Evolutionary conservation across 208 protist species (phyloP), one percentile per base, ranked within the genome.

Genomic region (Phytomonas sp.): DNA sequence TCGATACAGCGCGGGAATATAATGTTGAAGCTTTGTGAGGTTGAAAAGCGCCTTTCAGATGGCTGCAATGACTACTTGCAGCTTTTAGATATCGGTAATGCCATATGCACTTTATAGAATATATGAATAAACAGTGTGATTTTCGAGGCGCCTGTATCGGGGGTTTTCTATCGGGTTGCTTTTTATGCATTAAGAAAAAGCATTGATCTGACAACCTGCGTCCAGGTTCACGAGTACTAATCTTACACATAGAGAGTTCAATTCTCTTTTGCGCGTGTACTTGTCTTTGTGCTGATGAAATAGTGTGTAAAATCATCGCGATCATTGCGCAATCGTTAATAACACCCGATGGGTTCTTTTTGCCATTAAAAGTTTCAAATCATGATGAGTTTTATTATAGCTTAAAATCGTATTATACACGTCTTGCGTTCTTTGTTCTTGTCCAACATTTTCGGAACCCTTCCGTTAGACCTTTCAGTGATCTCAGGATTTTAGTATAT

Each of bases 21-120:
- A 28, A 72, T 83, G 64, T 71, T 97, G 0, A 93, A 95, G 75
- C 61, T 95, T 67, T 94, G 88, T 67, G 68, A 94, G 59, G 82
- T 86, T 20, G 92, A 97, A 71, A 82, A 82, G 63, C 81, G 88
- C 2, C 62, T 97, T 20, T 74, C 81, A 13, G 92, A 94, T 56
- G 86, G 92, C 51, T 85, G 85, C 17, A 84, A 95, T 65, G 92
- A 97, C 43, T 88, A 86, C 70, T 69, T 97, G 29, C 92, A 97
- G 73, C 81, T 97, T 30, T 72, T 97, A 17, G 89, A 95, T 68
- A 73, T 97, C 33, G 92, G 92, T 17, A 75, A 75, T 61, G 74
- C 72, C 4, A 70, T 87, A 20, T 81, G 79, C 66, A 62, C 69
- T 13, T 60, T 72, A 2, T 85, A 74, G 37, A 67, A 28, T n/a